Evolutionary conservation across 345 rosid genomes (phyloP).

Genomic region (Salix arbutifolia): DNA sequence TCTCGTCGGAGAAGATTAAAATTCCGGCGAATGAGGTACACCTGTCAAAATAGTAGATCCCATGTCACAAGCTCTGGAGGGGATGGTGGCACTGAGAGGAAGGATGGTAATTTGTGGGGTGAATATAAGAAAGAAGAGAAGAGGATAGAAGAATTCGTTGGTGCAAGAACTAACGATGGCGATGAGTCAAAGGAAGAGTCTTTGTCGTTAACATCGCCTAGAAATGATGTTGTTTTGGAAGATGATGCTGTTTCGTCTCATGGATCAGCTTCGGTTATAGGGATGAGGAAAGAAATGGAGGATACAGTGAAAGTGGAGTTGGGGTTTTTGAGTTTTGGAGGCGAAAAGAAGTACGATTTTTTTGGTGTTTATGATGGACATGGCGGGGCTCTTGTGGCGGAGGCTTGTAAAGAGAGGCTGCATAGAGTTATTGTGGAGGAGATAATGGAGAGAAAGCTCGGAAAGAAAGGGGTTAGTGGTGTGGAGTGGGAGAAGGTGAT

Average conservation of each 20-base stretch:
- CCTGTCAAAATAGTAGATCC: slow-evolving; percentile 15
- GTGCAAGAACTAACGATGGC: background rate
- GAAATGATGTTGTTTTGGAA: slow-evolving; percentile 5
- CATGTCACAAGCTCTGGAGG: slow-evolving; percentile 8
- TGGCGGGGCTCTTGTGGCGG: slow-evolving; percentile 64
- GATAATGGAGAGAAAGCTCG: slow-evolving; percentile 13
- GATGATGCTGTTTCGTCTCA: slow-evolving; percentile 25
- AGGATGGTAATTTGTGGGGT: background rate
- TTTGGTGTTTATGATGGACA: slow-evolving; percentile 70
- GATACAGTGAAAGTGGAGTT: slow-evolving; percentile 50
- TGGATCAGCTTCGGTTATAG: slow-evolving; percentile 54
- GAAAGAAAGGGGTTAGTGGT: slow-evolving; percentile 4
- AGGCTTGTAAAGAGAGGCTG: slow-evolving; percentile 53
- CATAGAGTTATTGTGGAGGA: slow-evolving; percentile 42
- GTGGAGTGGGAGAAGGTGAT: slow-evolving; percentile 51
- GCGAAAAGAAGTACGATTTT: slow-evolving; percentile 34
- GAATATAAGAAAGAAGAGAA: background rate
- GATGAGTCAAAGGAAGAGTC: slow-evolving; percentile 22
- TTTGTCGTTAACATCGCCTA: slow-evolving; percentile 19
- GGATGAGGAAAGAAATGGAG: slow-evolving; percentile 67
- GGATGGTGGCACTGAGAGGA: background rate
- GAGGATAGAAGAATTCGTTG: background rate
- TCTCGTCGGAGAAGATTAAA: slow-evolving; percentile 33
- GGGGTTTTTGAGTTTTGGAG: slow-evolving; percentile 32
- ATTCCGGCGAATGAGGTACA: slow-evolving; percentile 28